Conservation (phyloP, 805 yeast genomes). For the Myxozyma monticola region DNA sequence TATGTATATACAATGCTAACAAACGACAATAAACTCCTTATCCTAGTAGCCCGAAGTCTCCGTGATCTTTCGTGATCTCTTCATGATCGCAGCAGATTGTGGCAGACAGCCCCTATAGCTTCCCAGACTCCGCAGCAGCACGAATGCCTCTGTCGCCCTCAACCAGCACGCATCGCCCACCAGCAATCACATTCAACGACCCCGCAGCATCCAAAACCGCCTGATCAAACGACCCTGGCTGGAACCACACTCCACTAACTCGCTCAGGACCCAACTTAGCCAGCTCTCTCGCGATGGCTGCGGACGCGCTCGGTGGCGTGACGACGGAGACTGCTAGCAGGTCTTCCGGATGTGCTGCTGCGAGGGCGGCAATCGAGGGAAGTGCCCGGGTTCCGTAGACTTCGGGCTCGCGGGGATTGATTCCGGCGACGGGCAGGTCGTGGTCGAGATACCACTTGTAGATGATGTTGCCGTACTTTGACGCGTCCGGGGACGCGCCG, state of each 20-base stretch:
- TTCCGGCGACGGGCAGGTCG: slow-evolving; percentile 59
- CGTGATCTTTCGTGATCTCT: no score
- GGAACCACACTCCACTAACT: slow-evolving; percentile 72
- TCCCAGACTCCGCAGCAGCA: no score
- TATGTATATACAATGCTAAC: no score
- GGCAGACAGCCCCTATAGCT: no score
- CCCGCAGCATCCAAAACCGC: slow-evolving; percentile 46
- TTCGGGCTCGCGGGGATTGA: slow-evolving; percentile 57
- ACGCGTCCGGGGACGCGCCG: slow-evolving; percentile 67
- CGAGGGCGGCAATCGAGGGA: slow-evolving; percentile 26
- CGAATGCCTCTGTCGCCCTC: no score
- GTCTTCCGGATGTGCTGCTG: slow-evolving; percentile 37
- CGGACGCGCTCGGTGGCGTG: slow-evolving; percentile 70
- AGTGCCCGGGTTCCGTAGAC: slow-evolving; percentile 50
- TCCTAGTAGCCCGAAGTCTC: no score
- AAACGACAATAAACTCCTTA: no score
- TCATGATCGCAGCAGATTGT: no score
- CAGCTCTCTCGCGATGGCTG: slow-evolving; percentile 46
- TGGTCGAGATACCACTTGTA: slow-evolving; percentile 64
- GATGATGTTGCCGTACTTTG: slow-evolving; percentile 70
- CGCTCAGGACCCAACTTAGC: slow-evolving; percentile 34
- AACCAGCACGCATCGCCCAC: slow-evolving; percentile 70
- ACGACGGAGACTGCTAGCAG: slow-evolving; percentile 65
- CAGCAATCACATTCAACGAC: slow-evolving; percentile 43
- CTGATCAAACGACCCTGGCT: slow-evolving; percentile 72